Evolutionary conservation across 148 eudicot species (phyloP), one percentile per base, ranked within the genome.

Genomic region (Polygonum maritimum): DNA sequence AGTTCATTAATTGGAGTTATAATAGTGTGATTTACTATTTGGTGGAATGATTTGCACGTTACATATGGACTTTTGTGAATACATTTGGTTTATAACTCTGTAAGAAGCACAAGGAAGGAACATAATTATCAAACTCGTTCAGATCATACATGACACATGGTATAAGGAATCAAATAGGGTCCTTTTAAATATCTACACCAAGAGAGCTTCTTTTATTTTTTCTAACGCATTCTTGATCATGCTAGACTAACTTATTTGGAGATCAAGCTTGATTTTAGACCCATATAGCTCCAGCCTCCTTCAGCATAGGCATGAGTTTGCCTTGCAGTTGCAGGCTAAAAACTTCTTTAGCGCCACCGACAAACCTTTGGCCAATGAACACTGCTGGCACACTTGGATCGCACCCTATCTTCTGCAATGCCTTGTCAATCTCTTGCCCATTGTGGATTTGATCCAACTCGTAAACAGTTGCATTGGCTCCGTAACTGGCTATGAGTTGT

Each of bases 391-490:
- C 82, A 35, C 84, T 82, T 2, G 90, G 84, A 75, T 77, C 72
- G 65, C 80, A 79, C 38, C 93, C 93, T 57, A 84, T 72, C n/a
- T 70, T 81, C 74, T 77, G 48, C 33, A 92, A 81, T 8, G 81
- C 88, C 76, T 82, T 83, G 35, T 92, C 94, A 5, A 92, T 79
- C 51, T 90, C 89, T 71, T 49, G 79, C 12, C 92, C 97, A 62
- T 88, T 84, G 48, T 87, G 83, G 54, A 85, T 80, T 76, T 89
- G 82, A 54, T 92, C 92, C 7, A 92, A 83, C 85, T 92, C 97
- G 44, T 88, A 88, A 31, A 90, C 86, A 1, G 73, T 79, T 5
- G 86, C 79, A 73, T 88, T 92, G 8, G 97, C 90, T 22, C 97
- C 97, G 36, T 88, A 92, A 63, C 91, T 81, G 73, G 72, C 69